Evolutionary conservation across 2,329 filamentous ascomycete species (phyloP).

Genomic region (Arachnopeziza araneosa): DNA sequence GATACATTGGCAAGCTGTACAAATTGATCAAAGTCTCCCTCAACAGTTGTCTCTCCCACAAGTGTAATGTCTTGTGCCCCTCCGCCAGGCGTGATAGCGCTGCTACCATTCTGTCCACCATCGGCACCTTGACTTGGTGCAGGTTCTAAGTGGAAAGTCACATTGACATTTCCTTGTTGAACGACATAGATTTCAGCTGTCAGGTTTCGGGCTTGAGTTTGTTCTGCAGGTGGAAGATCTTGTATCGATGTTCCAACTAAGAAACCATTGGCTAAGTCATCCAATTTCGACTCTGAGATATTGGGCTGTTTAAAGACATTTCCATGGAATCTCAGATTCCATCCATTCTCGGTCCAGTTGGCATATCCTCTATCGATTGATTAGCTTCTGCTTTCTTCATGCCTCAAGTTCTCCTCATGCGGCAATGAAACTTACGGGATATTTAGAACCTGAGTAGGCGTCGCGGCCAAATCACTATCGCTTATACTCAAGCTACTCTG

Average conservation of each 20-base stretch:
- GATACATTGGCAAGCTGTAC: conserved; percentile 55
- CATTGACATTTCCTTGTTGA: conserved; percentile 59
- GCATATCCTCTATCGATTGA: conserved; percentile 46
- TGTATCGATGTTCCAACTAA: conserved; percentile 59
- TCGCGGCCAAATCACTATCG: conserved; percentile 51
- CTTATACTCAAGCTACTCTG: conserved; percentile 55
- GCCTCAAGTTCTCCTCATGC: neutral
- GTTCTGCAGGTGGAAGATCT: conserved; percentile 51
- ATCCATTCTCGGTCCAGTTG: conserved; percentile 74
- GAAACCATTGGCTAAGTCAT: conserved; percentile 65
- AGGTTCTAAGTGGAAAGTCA: conserved; percentile 58
- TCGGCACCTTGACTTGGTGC: conserved; percentile 47
- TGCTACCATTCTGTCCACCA: conserved; percentile 43
- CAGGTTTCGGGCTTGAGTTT: conserved; percentile 66
- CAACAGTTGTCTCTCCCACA: conserved; percentile 57
- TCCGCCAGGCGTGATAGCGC: conserved; percentile 47
- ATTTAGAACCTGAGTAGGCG: conserved; percentile 66
- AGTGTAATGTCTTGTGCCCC: conserved; percentile 58
- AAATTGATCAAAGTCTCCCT: conserved; percentile 72
- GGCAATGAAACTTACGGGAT: conserved; percentile 45
- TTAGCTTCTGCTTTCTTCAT: conserved; percentile 8
- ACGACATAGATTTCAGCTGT: conserved; percentile 71
- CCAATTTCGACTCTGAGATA: conserved; percentile 56
- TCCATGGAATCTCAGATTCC: conserved; percentile 71
- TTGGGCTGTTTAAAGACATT: conserved; percentile 78